Evolutionary conservation across 176 grass and related monocot species (phyloP).

Genomic region (Cocos nucifera): DNA sequence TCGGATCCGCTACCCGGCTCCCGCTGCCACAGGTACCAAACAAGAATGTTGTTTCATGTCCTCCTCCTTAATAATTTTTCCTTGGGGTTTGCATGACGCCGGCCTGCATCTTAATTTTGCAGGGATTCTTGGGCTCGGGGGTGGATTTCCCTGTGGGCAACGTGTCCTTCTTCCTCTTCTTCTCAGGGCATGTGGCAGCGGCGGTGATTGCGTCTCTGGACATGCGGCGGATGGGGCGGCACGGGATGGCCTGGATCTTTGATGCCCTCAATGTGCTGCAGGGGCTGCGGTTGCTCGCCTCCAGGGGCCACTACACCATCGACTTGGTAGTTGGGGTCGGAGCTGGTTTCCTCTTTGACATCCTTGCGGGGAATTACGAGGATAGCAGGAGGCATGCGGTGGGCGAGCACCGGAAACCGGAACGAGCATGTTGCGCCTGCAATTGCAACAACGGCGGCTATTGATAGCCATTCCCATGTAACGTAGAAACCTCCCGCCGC

Average conservation of each 20-base stretch:
- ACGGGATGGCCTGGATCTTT: conserved; percentile 46
- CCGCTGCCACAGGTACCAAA: conserved; percentile 45
- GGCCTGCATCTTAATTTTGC: background rate
- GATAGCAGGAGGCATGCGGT: conserved; percentile 21
- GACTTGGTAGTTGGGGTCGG: conserved; percentile 76
- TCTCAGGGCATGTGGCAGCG: conserved; percentile 71
- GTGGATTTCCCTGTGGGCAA: conserved; percentile 92
- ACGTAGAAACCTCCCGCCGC: too few relatives aligned
- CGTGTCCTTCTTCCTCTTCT: conserved; percentile 99
- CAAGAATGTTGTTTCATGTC: too few relatives aligned
- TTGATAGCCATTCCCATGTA: too few relatives aligned
- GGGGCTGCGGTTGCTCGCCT: conserved; percentile 69
- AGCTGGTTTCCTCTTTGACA: conserved; percentile 67
- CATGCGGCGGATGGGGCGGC: conserved; percentile 53
- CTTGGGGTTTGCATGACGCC: too few relatives aligned
- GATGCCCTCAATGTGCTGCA: conserved; percentile 70
- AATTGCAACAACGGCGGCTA: too few relatives aligned
- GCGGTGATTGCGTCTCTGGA: conserved; percentile 74
- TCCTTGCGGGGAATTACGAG: conserved; percentile 51
- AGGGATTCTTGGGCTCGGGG: conserved; percentile 73
- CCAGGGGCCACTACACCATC: conserved; percentile 91
- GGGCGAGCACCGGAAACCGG: too few relatives aligned
- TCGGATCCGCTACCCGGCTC: conserved; percentile 80
- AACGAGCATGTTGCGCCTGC: too few relatives aligned
- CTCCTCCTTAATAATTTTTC: too few relatives aligned